Conservation (phyloP, 768 basidiomycete genomes). For the Kwoniella heveanensis region DNA sequence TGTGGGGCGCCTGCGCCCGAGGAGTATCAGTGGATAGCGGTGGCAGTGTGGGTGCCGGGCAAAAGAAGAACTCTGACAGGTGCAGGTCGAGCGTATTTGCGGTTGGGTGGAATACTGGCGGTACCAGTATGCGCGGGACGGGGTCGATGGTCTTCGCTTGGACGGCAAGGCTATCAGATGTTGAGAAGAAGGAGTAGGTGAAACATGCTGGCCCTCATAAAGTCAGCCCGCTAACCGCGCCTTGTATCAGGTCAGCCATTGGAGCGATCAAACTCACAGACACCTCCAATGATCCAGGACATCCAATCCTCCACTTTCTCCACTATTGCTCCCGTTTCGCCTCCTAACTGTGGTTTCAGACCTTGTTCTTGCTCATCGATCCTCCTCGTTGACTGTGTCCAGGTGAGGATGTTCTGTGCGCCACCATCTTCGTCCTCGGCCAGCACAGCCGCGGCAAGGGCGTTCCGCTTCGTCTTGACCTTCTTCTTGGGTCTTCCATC, state of each 20-base stretch:
- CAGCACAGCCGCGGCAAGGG: constrained; percentile 37
- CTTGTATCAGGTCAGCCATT: too few species aligned
- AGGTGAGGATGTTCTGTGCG: constrained; percentile 28
- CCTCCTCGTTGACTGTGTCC: constrained; percentile 25
- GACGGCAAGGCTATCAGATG: constrained; percentile 61
- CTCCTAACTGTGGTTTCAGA: neutral
- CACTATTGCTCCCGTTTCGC: constrained; percentile 55
- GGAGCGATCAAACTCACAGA: constrained; percentile 72
- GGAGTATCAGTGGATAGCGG: neutral
- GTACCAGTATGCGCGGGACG: constrained; percentile 80
- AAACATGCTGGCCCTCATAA: constrained; percentile 36
- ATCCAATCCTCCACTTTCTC: constrained; percentile 94
- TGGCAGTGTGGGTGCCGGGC: constrained; percentile 56
- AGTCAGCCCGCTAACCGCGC: too few species aligned
- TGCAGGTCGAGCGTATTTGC: constrained; percentile 78
- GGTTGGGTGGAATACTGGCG: constrained; percentile 71
- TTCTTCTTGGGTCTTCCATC: constrained; percentile 18
- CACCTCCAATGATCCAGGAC: constrained; percentile 94
- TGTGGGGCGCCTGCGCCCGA: constrained; percentile 58
- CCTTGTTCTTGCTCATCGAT: too few species aligned
- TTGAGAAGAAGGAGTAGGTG: constrained; percentile 89
- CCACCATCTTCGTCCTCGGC: constrained; percentile 39
- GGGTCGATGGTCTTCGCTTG: constrained; percentile 83
- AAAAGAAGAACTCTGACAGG: constrained; percentile 83
- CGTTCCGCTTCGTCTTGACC: constrained; percentile 38